A percentile compares a stretch with the other conserved stretches of the same genome.
These are phyloP conservation scores for Myriosclerotinia scirpicola DNA, from an alignment of 2,329 filamentous ascomycete species.

Conservation along the genomic window DNA sequence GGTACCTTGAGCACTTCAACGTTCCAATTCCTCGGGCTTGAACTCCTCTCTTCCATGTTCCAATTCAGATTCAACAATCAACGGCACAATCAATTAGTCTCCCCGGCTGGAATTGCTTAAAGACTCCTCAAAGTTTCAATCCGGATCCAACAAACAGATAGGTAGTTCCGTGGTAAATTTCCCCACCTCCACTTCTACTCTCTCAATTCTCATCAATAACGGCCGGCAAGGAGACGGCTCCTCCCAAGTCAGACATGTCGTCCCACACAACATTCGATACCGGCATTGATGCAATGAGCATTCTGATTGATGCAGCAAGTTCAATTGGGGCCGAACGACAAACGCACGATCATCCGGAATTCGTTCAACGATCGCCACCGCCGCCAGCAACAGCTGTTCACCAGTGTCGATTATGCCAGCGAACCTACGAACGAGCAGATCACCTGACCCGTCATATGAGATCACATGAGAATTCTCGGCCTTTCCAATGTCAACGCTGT, in stretches of 20 bases:
- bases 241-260: neutral
- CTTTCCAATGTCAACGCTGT: constrained; percentile 28
- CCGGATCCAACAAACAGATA: too few species aligned
- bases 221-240: too few species aligned
- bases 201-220: neutral
- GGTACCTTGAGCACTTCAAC: too few species aligned
- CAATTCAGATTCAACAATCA: too few species aligned
- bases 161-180: too few species aligned
- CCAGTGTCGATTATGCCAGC: constrained; percentile 29
- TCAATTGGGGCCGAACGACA: neutral
- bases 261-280: neutral
- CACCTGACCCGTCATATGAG: constrained; percentile 26
- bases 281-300: neutral
- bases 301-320: neutral
- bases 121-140: too few species aligned
- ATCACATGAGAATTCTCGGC: constrained; percentile 33
- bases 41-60: too few species aligned
- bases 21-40: too few species aligned
- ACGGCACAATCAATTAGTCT: too few species aligned
- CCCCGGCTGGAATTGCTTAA: too few species aligned
- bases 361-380: too few species aligned
- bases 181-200: neutral
- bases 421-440: constrained; percentile 32
- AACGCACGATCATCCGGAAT: too few species aligned
- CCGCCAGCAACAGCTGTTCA: constrained; percentile 6